Base-by-base conservation (phyloP, 441 rosid genomes). In the Syzygium syzygioides region DNA sequence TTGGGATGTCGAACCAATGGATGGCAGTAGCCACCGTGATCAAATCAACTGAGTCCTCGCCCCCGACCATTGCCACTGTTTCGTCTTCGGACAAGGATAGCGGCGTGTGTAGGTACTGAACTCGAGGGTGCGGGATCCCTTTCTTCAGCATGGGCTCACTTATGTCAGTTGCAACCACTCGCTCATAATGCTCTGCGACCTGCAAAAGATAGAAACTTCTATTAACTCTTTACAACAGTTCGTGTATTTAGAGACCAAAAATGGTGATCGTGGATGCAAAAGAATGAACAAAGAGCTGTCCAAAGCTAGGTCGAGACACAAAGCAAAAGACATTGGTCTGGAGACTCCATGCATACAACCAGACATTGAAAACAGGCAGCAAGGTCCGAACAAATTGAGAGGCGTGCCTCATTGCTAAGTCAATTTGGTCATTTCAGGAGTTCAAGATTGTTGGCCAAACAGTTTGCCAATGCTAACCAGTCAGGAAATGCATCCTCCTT, bases 1-100 rank as follows among this genome's bases (percentile, higher is more conserved):
- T 94, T 32, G 93, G 96, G 19, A 94, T 93, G 89, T 96, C 95
- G 87, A 92, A 96, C 96, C 95, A 94, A 90, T 94, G 98, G 41
- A 94, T 93, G 3, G 98, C 96, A 62, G 92, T 94, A 4, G 95
- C 97, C 5, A 94, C 94, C 2, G 96, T 96, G 59, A 95, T 92
- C n/a, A 95, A 85, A 91, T 96, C 95, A 2, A 94, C 95, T 5
- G 95, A 92, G 83, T 93, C 93, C 50, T 94, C 97, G 28, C 93
- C 92, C 8, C 97, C 95, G 9, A 95, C 56, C 30, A 91, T 89
- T 87, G 90, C n/a, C 5, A 95, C 86, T 5, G 90, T 62, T n/a
- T 94, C 95, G 26, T 94, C 94, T 1, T 94, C 92, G 1, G 96
- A 88, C 87, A 95, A 86, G 85, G 94, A 89, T 86, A 89, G 17